Evolutionary conservation across 345 rosid species (phyloP).

Genomic region (Eucalyptus lansdowneana): DNA sequence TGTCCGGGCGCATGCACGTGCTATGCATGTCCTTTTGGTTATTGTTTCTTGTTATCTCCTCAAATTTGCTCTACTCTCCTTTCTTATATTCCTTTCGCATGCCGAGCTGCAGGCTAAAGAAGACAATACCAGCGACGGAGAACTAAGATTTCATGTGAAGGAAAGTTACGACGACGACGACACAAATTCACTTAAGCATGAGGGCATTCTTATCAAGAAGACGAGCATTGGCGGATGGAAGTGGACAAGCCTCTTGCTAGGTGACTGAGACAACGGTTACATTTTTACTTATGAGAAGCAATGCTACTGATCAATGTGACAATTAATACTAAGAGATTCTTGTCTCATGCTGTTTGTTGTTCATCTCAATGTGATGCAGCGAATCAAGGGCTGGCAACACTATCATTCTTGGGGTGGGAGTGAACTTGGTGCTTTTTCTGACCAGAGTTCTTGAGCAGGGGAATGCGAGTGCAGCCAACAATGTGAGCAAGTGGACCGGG

Average conservation of each 20-base stretch:
- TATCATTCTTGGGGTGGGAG: slow-evolving; percentile 8
- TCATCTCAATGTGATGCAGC: not conserved
- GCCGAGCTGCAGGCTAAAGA: not conserved
- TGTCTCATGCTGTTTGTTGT: not conserved
- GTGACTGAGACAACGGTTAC: not conserved
- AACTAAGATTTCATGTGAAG: not conserved
- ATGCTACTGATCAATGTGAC: not conserved
- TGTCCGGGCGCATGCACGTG: not conserved
- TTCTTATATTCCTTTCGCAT: not conserved
- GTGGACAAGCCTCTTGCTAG: slow-evolving; percentile 2
- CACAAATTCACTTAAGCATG: not conserved
- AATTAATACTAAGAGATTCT: not conserved
- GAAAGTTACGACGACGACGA: not conserved
- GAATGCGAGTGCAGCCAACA: slow-evolving; percentile 2
- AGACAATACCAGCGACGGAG: not conserved
- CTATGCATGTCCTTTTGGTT: not conserved
- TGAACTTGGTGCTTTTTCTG: slow-evolving; percentile 5
- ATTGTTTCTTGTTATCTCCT: not conserved
- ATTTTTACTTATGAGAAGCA: not conserved
- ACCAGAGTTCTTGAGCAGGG: not conserved
- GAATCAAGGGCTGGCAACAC: slow-evolving; percentile 3
- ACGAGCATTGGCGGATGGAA: not conserved
- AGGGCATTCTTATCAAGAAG: not conserved
- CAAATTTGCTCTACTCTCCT: not conserved
- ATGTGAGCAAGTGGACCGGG: slow-evolving; percentile 8